phyloP scores from a whole-genome alignment of 2,329 filamentous ascomycete genomes.

The Magnaporthiopsis rhizophila region DNA sequence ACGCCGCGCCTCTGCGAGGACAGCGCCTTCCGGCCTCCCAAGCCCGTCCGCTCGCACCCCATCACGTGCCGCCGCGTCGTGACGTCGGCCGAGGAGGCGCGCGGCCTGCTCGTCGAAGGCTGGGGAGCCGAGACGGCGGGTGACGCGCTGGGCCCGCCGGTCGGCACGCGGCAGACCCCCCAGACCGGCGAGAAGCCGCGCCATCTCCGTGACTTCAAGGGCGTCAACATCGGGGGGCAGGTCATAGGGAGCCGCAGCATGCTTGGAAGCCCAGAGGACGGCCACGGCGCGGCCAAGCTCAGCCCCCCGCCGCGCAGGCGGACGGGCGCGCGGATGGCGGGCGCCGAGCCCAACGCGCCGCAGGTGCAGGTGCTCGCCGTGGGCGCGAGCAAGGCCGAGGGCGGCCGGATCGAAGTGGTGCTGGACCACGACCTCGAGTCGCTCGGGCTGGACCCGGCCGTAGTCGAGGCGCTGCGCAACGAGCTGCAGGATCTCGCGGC shows the following conservation, averaged over 20 bases:
- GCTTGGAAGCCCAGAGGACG: constrained; percentile 38
- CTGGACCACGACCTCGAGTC: constrained; percentile 60
- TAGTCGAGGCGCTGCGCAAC: constrained; percentile 61
- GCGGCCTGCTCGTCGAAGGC: constrained; percentile 14
- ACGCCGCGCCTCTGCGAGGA: constrained; percentile 84
- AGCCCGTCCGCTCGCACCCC: constrained; percentile 65
- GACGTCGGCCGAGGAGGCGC: constrained; percentile 37
- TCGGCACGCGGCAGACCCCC: constrained; percentile 12
- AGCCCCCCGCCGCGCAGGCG: constrained; percentile 31
- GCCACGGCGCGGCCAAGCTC: constrained; percentile 37
- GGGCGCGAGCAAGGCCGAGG: constrained; percentile 43
- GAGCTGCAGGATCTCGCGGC: constrained; percentile 62
- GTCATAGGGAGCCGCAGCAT: constrained; percentile 43
- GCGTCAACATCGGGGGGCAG: constrained; percentile 42
- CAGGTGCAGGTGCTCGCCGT: constrained; percentile 37
- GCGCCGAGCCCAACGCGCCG: not conserved
- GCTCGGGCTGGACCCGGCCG: constrained; percentile 56
- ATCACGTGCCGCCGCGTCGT: constrained; percentile 72
- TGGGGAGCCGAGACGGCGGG: constrained; percentile 28
- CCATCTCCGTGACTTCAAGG: constrained; percentile 13
- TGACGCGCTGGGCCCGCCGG: constrained; percentile 17
- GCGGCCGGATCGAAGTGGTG: constrained; percentile 53
- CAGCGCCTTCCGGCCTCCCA: constrained; percentile 74
- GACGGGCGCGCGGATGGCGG: constrained; percentile 8
- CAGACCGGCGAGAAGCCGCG: constrained; percentile 12